Evolutionary conservation across 2,329 filamentous ascomycete genomes (phyloP).

Genomic region (Scytalidium sp.): DNA sequence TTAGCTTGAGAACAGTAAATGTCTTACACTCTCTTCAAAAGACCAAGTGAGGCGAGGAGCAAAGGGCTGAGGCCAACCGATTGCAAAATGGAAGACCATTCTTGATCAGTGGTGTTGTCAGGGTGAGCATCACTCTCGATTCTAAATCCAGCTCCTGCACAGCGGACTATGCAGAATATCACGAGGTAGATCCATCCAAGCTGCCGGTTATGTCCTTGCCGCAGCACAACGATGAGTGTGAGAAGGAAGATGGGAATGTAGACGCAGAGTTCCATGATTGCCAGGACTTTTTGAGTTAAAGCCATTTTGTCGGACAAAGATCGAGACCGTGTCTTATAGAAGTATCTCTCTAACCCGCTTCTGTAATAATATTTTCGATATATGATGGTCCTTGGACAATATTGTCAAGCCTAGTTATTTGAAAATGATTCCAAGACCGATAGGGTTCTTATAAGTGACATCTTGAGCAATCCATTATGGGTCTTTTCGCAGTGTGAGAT

Average conservation of each 20-base stretch:
- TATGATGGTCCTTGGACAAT: no score
- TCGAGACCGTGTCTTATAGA: not conserved
- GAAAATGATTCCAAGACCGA: no score
- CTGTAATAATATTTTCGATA: no score
- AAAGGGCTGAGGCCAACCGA: constrained; percentile 24
- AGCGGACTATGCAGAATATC: constrained; percentile 28
- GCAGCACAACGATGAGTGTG: constrained; percentile 16
- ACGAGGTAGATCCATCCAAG: constrained; percentile 32
- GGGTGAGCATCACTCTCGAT: constrained; percentile 22
- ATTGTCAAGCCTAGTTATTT: no score
- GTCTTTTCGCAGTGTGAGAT: no score
- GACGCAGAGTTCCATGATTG: constrained; percentile 21
- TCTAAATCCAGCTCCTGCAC: constrained; percentile 27
- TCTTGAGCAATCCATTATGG: no score
- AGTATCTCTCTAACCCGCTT: no score
- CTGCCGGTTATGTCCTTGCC: constrained; percentile 24
- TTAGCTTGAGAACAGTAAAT: not conserved
- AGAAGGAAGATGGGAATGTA: constrained; percentile 21
- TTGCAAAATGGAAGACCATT: constrained; percentile 25
- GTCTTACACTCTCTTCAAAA: constrained; percentile 24
- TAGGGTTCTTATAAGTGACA: no score
- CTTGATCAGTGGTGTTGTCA: constrained; percentile 22
- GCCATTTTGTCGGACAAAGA: constrained; percentile 8
- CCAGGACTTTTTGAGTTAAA: constrained; percentile 17
- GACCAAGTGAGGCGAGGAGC: constrained; percentile 20